A percentile compares a stretch with the other conserved stretches of the same genome.
Evolutionary conservation across 768 basidiomycete genomes (phyloP).

Genomic region (Baorangia bicolor): DNA sequence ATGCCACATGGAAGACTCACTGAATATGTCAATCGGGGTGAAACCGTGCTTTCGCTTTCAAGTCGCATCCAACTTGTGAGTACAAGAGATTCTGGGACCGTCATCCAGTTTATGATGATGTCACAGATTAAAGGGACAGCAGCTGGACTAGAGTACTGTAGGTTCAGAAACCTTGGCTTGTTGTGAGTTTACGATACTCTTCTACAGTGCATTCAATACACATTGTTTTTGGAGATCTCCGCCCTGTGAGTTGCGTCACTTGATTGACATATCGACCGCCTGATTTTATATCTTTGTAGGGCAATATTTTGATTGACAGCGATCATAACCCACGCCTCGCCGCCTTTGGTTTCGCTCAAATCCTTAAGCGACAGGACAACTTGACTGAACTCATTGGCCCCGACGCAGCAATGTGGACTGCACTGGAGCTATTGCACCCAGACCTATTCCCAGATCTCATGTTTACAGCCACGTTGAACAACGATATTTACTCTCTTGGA

Average conservation of each 20-base stretch:
- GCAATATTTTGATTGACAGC: slow-evolving; percentile 1
- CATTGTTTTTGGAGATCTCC: background rate
- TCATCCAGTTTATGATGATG: background rate
- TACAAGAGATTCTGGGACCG: background rate
- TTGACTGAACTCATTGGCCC: background rate
- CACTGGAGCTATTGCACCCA: slow-evolving; percentile 2
- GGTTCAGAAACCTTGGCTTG: background rate
- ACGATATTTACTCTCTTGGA: slow-evolving; percentile 6
- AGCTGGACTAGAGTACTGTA: background rate
- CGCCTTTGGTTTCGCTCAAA: slow-evolving; percentile 4
- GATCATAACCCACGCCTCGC: background rate
- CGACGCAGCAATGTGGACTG: background rate
- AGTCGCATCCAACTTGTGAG: background rate
- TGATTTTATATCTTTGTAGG: background rate
- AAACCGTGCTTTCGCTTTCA: background rate
- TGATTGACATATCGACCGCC: background rate
- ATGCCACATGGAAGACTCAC: slow-evolving; percentile 1
- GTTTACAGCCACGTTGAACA: background rate
- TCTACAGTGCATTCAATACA: background rate
- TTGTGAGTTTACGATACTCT: background rate
- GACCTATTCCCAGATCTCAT: background rate
- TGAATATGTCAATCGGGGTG: background rate
- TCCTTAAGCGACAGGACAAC: background rate
- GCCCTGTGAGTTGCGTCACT: background rate
- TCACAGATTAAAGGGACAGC: background rate